These are phyloP conservation scores for Dothistroma septosporum DNA, from an alignment of 2,329 filamentous ascomycete genomes.

Conservation along the genomic window DNA sequence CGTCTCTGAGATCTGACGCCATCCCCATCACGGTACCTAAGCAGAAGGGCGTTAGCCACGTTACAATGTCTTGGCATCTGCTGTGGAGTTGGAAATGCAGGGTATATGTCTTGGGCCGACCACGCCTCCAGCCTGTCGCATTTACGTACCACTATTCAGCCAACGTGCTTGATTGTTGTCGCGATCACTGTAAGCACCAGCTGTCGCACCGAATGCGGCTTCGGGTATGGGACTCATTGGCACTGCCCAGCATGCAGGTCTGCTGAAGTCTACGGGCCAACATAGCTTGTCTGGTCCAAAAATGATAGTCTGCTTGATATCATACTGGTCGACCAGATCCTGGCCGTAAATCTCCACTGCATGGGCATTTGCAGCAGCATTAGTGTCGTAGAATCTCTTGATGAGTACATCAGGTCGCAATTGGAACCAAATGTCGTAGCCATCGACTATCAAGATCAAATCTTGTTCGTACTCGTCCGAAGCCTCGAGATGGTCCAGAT, in stretches of 20 bases:
- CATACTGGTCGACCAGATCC: conserved; percentile 35
- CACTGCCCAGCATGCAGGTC: conserved; percentile 33
- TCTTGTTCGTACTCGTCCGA: conserved; percentile 51
- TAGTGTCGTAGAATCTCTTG: conserved; percentile 37
- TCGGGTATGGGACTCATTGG: conserved; percentile 27
- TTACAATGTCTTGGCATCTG: too few species aligned
- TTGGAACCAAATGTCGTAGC: conserved; percentile 61
- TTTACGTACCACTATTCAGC: conserved; percentile 39
- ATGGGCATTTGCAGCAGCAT: conserved; percentile 40
- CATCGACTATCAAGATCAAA: conserved; percentile 60
- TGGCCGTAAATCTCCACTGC: conserved; percentile 21
- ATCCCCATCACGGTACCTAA: conserved; percentile 43
- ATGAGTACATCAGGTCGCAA: conserved; percentile 60
- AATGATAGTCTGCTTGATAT: conserved; percentile 30
- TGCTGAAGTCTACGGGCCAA: conserved; percentile 30
- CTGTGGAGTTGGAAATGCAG: too few species aligned
- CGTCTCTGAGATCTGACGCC: conserved; percentile 23
- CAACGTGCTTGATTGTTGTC: conserved; percentile 45
- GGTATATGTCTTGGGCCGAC: too few species aligned
- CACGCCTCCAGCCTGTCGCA: too few species aligned
- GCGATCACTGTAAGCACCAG: conserved; percentile 39
- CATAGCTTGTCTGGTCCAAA: conserved; percentile 35
- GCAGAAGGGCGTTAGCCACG: too few species aligned
- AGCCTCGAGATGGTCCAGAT: conserved; percentile 36
- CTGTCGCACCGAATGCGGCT: conserved; percentile 44